Conservation (phyloP, 2,329 filamentous ascomycete species). For the Pseudogymnoascus sp. region DNA sequence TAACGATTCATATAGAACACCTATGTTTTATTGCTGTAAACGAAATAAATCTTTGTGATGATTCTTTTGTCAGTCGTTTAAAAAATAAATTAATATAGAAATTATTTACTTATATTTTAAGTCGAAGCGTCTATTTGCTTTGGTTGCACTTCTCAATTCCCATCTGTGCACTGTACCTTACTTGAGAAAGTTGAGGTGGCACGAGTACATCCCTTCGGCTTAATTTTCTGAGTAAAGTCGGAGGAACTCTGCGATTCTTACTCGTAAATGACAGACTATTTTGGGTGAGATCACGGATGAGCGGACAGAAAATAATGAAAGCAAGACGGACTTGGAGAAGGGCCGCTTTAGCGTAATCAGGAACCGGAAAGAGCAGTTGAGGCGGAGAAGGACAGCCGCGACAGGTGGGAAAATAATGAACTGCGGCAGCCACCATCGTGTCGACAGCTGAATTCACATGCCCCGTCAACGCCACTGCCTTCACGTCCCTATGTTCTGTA, state of each 20-base stretch:
- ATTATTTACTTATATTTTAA: too few relatives aligned
- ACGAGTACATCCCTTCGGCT: background rate
- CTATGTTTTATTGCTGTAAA: background rate
- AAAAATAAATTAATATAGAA: too few relatives aligned
- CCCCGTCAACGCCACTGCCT: background rate
- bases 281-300: background rate
- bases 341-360: background rate
- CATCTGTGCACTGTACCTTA: background rate
- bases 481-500: background rate
- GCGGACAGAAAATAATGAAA: background rate
- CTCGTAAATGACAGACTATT: background rate
- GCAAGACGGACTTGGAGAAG: background rate
- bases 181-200: background rate
- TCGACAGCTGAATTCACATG: background rate
- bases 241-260: background rate
- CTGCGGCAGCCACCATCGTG: background rate
- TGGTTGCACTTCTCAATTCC: background rate
- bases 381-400: background rate
- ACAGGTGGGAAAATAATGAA: background rate
- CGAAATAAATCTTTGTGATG: too few relatives aligned
- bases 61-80: too few relatives aligned
- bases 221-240: background rate
- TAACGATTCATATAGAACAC: background rate
- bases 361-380: background rate
- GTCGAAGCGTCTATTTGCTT: too few relatives aligned